These are phyloP conservation scores for Parmelia sp. DNA, from an alignment of 495 filamentous ascomycete genomes.

Conservation along the genomic window DNA sequence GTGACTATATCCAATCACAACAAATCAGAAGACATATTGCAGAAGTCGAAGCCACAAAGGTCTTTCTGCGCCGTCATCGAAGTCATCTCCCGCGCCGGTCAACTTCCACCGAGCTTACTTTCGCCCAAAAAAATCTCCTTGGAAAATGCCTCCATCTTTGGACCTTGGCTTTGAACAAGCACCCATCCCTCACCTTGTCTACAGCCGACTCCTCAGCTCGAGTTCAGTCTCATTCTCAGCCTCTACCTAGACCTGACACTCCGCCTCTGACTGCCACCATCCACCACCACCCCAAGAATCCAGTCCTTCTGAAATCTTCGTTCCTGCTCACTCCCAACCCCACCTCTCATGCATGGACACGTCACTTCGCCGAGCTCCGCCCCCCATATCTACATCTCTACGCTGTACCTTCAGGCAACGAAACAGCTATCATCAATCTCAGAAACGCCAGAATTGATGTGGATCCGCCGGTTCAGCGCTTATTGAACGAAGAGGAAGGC, in stretches of 20 bases:
- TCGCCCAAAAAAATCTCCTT: conserved; percentile 53
- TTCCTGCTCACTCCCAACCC: conserved; percentile 19
- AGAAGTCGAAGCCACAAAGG: conserved; percentile 75
- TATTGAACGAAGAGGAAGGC: conserved; percentile 49
- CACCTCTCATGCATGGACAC: conserved; percentile 54
- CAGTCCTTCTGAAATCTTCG: conserved; percentile 22
- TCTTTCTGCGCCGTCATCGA: conserved; percentile 22
- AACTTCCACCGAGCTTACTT: conserved; percentile 41
- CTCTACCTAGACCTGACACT: conserved; percentile 22
- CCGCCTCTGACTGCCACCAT: conserved; percentile 19
- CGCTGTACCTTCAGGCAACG: conserved; percentile 75
- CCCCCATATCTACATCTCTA: conserved; percentile 90
- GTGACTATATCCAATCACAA: conserved; percentile 70
- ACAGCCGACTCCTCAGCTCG: conserved; percentile 57
- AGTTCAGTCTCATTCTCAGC: conserved; percentile 29
- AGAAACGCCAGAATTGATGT: conserved; percentile 79
- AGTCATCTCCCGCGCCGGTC: background rate
- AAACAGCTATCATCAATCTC: conserved; percentile 81
- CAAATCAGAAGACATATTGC: conserved; percentile 68
- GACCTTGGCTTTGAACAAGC: conserved; percentile 57
- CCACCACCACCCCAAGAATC: conserved; percentile 24
- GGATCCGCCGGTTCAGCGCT: conserved; percentile 73
- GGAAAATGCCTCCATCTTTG: conserved; percentile 71
- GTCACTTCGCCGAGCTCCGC: conserved; percentile 87
- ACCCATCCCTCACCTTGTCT: conserved; percentile 69